Percentiles rank a stretch among this genome's conserved stretches.
Evolutionary conservation across 1,284 basidiomycete species (phyloP).

Genomic region (Cryptococcus floricola): DNA sequence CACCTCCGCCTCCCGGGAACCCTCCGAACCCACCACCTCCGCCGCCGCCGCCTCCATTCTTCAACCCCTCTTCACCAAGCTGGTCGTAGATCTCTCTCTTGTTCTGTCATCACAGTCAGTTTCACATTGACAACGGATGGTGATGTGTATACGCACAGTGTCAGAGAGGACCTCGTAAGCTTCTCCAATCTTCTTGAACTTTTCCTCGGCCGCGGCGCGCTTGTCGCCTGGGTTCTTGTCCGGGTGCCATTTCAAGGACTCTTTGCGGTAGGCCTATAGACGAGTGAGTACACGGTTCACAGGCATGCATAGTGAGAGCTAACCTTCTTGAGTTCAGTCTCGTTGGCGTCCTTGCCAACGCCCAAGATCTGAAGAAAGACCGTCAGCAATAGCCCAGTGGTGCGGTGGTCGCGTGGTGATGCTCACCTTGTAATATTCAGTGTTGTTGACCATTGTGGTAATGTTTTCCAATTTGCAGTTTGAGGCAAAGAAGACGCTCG

Average conservation of each 20-base stretch:
- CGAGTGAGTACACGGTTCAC: background rate
- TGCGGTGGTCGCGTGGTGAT: background rate
- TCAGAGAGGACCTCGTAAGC: constrained; percentile 96
- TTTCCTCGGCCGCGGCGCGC: constrained; percentile 72
- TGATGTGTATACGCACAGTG: constrained; percentile 43
- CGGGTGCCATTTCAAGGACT: constrained; percentile 55
- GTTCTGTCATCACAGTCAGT: constrained; percentile 52
- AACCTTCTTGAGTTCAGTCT: constrained; percentile 75
- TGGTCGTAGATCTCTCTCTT: constrained; percentile 93
- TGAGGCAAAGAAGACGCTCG: too few relatives aligned
- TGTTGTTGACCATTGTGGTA: constrained; percentile 43
- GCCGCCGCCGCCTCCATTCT: constrained; percentile 56
- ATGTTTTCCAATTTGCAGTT: background rate
- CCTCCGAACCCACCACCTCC: constrained; percentile 43
- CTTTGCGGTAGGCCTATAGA: constrained; percentile 34
- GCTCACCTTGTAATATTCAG: constrained; percentile 44
- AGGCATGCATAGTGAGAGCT: background rate
- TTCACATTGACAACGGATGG: background rate
- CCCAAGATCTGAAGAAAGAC: constrained; percentile 54
- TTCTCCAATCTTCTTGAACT: constrained; percentile 96
- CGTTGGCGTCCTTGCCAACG: constrained; percentile 66
- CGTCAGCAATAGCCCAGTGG: background rate
- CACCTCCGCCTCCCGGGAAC: constrained; percentile 53
- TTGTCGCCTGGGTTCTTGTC: constrained; percentile 41
- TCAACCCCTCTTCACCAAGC: constrained; percentile 93